These are phyloP conservation scores for Parietaria judaica DNA, from an alignment of 306 rosid genomes.

Conservation along the genomic window DNA sequence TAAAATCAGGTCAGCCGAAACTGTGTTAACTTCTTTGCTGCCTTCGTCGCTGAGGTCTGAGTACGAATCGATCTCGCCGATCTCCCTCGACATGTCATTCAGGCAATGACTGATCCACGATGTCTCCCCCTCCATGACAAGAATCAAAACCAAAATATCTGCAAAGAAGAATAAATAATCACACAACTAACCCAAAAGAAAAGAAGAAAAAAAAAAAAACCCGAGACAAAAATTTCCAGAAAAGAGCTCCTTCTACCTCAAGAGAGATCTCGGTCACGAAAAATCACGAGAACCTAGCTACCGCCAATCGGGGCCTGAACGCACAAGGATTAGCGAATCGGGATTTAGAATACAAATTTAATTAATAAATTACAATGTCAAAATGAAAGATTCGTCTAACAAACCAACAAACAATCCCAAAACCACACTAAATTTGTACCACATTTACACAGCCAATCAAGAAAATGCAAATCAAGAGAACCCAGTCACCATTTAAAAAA, in stretches of 20 bases:
- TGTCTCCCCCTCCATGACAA: conserved; percentile 68
- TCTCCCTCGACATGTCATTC: conserved; percentile 36
- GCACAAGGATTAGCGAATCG: neutral
- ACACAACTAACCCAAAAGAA: neutral
- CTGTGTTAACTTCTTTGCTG: conserved; percentile 38
- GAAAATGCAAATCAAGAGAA: conserved; percentile 14
- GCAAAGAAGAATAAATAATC: conserved; percentile 3
- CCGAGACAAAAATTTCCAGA: conserved; percentile 12
- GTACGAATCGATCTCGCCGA: conserved; percentile 39
- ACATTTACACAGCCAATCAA: conserved; percentile 13
- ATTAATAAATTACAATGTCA: neutral
- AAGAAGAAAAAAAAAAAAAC: conserved; percentile 2
- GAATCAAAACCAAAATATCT: conserved; percentile 24
- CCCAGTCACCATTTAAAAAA: too few species aligned
- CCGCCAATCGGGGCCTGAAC: conserved; percentile 12
- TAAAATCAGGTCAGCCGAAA: conserved; percentile 52
- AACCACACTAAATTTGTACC: too few species aligned
- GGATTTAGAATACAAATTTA: neutral
- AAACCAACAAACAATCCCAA: neutral
- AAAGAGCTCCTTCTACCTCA: conserved; percentile 7
- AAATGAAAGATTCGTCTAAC: neutral
- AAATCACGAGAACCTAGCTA: conserved; percentile 6
- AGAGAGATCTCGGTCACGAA: conserved; percentile 2
- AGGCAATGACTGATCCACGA: conserved; percentile 61
- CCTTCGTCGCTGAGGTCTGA: conserved; percentile 52